Conservation (phyloP, 805 yeast species). For the Suhomyces kilbournensis region DNA sequence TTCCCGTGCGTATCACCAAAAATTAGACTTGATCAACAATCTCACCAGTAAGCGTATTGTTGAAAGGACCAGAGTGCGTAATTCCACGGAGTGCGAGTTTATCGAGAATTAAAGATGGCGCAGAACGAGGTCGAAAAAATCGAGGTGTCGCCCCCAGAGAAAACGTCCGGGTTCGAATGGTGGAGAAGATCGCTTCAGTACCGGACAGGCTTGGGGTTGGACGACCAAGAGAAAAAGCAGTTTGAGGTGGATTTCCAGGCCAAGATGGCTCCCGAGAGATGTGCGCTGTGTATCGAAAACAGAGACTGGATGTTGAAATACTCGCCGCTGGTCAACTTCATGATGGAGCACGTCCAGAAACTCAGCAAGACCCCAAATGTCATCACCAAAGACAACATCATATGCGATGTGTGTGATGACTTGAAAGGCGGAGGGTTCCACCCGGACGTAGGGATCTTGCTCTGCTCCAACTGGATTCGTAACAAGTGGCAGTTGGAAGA, state of each 20-base stretch:
- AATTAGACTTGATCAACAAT: background rate
- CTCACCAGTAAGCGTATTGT: too few species aligned
- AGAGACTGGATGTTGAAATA: slow-evolving; percentile 76
- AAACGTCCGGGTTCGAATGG: slow-evolving; percentile 64
- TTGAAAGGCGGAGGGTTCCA: slow-evolving; percentile 87
- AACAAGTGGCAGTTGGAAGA: slow-evolving; percentile 85
- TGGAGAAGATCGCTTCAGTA: slow-evolving; percentile 74
- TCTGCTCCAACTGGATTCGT: slow-evolving; percentile 79
- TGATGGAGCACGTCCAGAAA: slow-evolving; percentile 78
- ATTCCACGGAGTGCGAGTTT: background rate
- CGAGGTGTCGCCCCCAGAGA: slow-evolving; percentile 24
- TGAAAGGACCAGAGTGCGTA: background rate
- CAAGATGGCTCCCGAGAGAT: slow-evolving; percentile 46
- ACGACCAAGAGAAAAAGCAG: slow-evolving; percentile 47
- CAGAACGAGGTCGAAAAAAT: background rate
- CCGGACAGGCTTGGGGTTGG: slow-evolving; percentile 65
- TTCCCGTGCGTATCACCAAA: background rate
- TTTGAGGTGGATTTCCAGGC: slow-evolving; percentile 58
- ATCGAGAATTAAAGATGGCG: background rate
- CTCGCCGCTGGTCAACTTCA: slow-evolving; percentile 83
- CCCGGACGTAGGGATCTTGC: slow-evolving; percentile 79
- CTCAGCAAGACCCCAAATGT: slow-evolving; percentile 45
- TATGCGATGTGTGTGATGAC: slow-evolving; percentile 83
- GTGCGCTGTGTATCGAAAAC: slow-evolving; percentile 68
- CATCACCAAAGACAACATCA: slow-evolving; percentile 49